Percentiles rank a stretch among this genome's conserved stretches.
Conservation (phyloP, 2,329 filamentous ascomycete species). For the Fusarium humuli region DNA sequence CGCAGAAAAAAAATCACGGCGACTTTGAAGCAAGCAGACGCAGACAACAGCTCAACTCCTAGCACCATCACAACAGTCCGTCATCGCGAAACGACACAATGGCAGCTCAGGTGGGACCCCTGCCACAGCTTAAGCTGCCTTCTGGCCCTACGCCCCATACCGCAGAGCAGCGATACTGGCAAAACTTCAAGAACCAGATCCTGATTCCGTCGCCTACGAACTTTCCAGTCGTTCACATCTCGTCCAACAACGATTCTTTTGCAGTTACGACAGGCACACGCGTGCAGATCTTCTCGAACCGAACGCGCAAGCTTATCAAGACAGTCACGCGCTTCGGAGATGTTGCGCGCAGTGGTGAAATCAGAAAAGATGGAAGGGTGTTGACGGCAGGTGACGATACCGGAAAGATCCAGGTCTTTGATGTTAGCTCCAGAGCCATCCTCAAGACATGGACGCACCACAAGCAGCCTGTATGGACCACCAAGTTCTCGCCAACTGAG, state of each 20-base stretch:
- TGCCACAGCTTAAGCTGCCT: slow-evolving; percentile 85
- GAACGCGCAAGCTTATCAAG: slow-evolving; percentile 91
- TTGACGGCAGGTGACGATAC: slow-evolving; percentile 91
- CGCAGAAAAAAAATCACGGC: slow-evolving; percentile 45
- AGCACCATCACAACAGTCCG: slow-evolving; percentile 32
- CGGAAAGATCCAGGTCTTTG: slow-evolving; percentile 94
- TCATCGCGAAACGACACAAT: slow-evolving; percentile 60
- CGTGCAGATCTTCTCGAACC: slow-evolving; percentile 92
- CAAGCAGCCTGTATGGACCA: slow-evolving; percentile 93
- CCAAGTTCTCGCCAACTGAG: slow-evolving; percentile 90
- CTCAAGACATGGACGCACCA: slow-evolving; percentile 95
- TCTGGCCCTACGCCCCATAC: slow-evolving; percentile 85
- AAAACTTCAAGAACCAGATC: slow-evolving; percentile 90
- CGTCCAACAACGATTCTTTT: slow-evolving; percentile 80
- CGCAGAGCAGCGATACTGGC: slow-evolving; percentile 96
- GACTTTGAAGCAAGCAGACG: background rate
- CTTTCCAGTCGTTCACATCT: slow-evolving; percentile 91
- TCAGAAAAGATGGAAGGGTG: slow-evolving; percentile 88
- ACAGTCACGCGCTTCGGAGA: slow-evolving; percentile 95
- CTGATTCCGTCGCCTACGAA: slow-evolving; percentile 91
- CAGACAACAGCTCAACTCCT: slow-evolving; percentile 15
- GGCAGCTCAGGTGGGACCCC: slow-evolving; percentile 86
- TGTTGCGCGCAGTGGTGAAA: slow-evolving; percentile 88
- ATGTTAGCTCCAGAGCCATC: slow-evolving; percentile 87
- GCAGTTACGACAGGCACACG: slow-evolving; percentile 94